Conservation (phyloP, 306 rosid species). For the Abrus precatorius region DNA sequence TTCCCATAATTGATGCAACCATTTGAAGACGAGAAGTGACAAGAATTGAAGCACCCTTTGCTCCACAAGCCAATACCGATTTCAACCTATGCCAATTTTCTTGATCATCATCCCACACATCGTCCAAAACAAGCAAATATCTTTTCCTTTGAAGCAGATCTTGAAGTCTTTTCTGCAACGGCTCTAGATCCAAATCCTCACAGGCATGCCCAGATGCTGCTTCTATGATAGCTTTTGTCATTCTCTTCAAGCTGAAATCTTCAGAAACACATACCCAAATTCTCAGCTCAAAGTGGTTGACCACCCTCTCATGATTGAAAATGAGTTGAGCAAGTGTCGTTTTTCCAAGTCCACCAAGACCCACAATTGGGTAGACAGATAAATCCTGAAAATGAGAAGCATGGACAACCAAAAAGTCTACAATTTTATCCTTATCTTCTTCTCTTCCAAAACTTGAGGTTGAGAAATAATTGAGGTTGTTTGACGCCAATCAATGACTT, state of each 20-base stretch:
- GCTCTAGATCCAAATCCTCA: not conserved
- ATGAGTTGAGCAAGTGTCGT: no score
- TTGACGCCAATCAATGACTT: not conserved
- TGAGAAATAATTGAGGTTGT: not conserved
- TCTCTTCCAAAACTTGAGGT: not conserved
- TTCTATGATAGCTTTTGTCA: not conserved
- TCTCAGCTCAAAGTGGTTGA: no score
- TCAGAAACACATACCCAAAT: not conserved
- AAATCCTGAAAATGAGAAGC: not conserved
- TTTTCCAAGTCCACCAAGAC: no score
- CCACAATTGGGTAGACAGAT: not conserved
- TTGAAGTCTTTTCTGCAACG: not conserved
- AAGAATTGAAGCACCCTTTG: not conserved
- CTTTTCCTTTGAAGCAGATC: not conserved
- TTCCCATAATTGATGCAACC: not conserved
- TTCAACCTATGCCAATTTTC: not conserved
- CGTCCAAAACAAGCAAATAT: conserved; percentile 8
- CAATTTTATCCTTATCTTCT: not conserved
- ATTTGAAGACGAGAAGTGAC: not conserved
- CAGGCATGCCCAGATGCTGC: not conserved
- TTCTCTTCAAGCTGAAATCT: not conserved
- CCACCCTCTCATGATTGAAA: no score
- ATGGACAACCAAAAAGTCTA: not conserved
- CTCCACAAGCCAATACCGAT: not conserved
- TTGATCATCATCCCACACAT: not conserved